Base-by-base conservation (phyloP, 768 basidiomycete species). In the Leccinum uliginosum region DNA sequence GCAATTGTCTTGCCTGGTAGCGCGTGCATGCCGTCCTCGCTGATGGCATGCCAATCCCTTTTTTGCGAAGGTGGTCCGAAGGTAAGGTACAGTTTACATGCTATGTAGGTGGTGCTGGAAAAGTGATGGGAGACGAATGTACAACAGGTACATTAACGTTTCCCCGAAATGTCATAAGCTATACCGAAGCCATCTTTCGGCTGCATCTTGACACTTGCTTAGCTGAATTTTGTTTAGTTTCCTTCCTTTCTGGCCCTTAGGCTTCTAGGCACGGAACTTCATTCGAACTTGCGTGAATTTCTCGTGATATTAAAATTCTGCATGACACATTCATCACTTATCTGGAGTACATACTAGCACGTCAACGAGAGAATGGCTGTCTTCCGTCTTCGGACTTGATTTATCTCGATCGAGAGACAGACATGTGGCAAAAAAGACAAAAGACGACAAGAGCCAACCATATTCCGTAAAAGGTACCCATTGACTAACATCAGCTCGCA, bases 311-410 rank as follows among this genome's bases (percentile, higher is more conserved):
- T n/a, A 24, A 26, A 8, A 29, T 6, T 38, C 38, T 11, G 21
- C 7, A 53, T 51, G 51, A 56, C 43, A 53, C 47, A 56, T 53
- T 59, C 54, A 44, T 54, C 40, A n/a, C 19, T 57, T 32, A 35
- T 29, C 50, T 24, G 46, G 44, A 43, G n/a, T 40, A 40, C 40
- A 15, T 47, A 46, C 52, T 50, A 51, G 35, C 27, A 53, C 35
- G 3, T 54, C 6, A 17, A 47, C 5, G 12, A 30, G 12, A 21
- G 27, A 35, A 48, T 34, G 35, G n/a, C 15, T 23, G 19, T 17
- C 40, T 59, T 54, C 50, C n/a, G n/a, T 40, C 40, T 6, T 19
- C 19, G 40, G 40, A 38, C 27, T n/a, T 45, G 43, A 32, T 51
- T 44, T 8, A 45, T 49, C 2, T 26, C 21, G 38, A n/a, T 26